phyloP scores from a whole-genome alignment of 1,284 basidiomycete genomes.

The Acaromyces ingoldii region DNA sequence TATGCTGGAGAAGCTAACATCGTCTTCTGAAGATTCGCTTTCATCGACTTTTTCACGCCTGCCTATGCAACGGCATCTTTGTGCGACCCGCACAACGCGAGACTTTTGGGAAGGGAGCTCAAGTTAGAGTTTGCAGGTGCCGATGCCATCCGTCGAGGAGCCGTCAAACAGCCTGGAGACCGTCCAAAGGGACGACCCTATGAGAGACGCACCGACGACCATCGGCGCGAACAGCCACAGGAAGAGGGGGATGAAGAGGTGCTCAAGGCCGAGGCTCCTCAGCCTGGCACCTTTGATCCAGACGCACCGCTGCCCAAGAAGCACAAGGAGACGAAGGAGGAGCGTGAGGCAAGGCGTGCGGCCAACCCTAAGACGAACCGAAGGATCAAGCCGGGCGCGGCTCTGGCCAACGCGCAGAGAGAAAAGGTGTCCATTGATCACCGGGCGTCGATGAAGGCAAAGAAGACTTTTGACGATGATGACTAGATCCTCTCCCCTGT shows the following conservation, averaged over 20 bases:
- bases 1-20: background rate
- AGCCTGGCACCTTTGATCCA: conserved; percentile 39
- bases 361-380: conserved; percentile 15
- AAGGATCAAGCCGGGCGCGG: conserved; percentile 79
- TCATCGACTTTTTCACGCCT: conserved; percentile 79
- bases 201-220: conserved; percentile 5
- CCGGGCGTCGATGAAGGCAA: conserved; percentile 62
- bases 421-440: conserved; percentile 74
- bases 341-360: conserved; percentile 35
- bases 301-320: conserved; percentile 22
- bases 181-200: background rate
- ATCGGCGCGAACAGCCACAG: background rate
- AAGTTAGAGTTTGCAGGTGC: conserved; percentile 81
- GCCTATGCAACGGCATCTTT: conserved; percentile 77
- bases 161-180: conserved; percentile 16
- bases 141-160: conserved; percentile 64
- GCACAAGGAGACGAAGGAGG: conserved; percentile 36
- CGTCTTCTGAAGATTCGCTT: conserved; percentile 68
- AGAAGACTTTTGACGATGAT: conserved; percentile 66
- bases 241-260: background rate
- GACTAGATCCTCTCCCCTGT: too few relatives aligned
- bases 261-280: conserved; percentile 20
- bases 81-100: conserved; percentile 76
- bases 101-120: conserved; percentile 74
- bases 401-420: conserved; percentile 78